These are phyloP conservation scores for Moringa oleifera DNA, from an alignment of 345 rosid species.

Conservation along the genomic window DNA sequence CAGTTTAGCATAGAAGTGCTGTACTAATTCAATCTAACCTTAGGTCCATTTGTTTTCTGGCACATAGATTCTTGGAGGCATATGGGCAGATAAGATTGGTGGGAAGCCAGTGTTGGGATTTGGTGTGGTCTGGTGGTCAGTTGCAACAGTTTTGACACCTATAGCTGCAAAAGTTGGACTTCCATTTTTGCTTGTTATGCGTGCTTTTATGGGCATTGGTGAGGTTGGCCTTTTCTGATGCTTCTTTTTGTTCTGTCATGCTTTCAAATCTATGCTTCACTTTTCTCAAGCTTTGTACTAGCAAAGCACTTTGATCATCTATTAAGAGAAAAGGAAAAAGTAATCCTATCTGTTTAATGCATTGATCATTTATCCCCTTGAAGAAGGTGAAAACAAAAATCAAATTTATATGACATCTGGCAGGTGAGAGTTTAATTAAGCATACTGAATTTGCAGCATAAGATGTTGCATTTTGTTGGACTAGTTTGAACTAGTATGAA, in stretches of 20 bases:
- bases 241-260: neutral
- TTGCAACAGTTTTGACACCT: constrained; percentile 92
- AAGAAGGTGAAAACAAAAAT: too few species aligned
- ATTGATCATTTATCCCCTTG: too few species aligned
- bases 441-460: neutral
- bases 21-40: neutral
- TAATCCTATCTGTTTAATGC: too few species aligned
- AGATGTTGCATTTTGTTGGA: neutral
- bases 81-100: constrained; percentile 96
- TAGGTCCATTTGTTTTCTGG: constrained; percentile 22
- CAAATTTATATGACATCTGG: too few species aligned
- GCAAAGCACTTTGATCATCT: too few species aligned
- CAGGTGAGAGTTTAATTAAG: neutral
- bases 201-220: constrained; percentile 97
- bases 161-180: constrained; percentile 89
- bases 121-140: constrained; percentile 97
- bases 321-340: too few species aligned
- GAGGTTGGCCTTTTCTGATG: constrained; percentile 52
- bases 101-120: constrained; percentile 88
- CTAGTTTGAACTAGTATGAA: too few species aligned
- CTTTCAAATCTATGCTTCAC: neutral
- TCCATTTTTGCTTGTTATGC: constrained; percentile 78
- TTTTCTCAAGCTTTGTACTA: too few species aligned
- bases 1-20: neutral
- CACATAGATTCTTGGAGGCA: constrained; percentile 83